A percentile compares a stretch with the other conserved stretches of the same genome.
These are phyloP conservation scores for Aspergillus ustus DNA, from an alignment of 2,329 filamentous ascomycete genomes.

Conservation along the genomic window DNA sequence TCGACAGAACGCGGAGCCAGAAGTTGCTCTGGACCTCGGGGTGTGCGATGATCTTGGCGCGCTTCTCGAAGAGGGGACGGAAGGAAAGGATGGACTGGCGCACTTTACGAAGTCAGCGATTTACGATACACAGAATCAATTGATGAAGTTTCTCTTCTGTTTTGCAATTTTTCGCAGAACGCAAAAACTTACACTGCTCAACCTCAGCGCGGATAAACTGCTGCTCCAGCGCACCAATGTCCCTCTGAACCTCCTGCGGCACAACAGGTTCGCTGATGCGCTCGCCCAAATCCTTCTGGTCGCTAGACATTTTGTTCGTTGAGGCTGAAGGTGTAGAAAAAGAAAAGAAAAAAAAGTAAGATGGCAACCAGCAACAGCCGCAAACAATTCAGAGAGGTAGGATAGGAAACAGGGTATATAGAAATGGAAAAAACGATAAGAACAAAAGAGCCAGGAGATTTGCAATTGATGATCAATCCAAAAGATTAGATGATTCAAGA, in stretches of 20 bases:
- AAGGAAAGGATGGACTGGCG: slow-evolving; percentile 72
- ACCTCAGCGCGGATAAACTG: slow-evolving; percentile 84
- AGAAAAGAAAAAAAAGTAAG: not conserved
- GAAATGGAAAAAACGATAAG: not conserved
- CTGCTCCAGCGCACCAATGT: slow-evolving; percentile 78
- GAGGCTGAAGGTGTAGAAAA: too few relatives aligned
- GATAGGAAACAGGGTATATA: not conserved
- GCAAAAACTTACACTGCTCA: slow-evolving; percentile 67
- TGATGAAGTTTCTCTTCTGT: not conserved
- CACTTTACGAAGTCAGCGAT: slow-evolving; percentile 53
- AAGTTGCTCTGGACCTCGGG: slow-evolving; percentile 70
- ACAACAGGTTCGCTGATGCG: slow-evolving; percentile 39
- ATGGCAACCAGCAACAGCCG: too few relatives aligned
- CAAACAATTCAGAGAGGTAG: too few relatives aligned
- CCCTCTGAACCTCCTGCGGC: slow-evolving; percentile 54
- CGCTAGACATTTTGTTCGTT: slow-evolving; percentile 3
- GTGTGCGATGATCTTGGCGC: slow-evolving; percentile 69
- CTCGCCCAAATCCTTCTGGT: slow-evolving; percentile 27
- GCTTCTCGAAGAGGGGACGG: slow-evolving; percentile 75
- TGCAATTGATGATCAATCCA: not conserved
- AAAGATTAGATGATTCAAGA: not conserved
- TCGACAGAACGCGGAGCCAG: slow-evolving; percentile 93
- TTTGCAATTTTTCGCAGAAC: slow-evolving; percentile 44
- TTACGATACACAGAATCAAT: not conserved
- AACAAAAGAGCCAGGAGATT: too few relatives aligned